phyloP scores from a whole-genome alignment of 129 eudicot species.

The Helianthus tuberosus region DNA sequence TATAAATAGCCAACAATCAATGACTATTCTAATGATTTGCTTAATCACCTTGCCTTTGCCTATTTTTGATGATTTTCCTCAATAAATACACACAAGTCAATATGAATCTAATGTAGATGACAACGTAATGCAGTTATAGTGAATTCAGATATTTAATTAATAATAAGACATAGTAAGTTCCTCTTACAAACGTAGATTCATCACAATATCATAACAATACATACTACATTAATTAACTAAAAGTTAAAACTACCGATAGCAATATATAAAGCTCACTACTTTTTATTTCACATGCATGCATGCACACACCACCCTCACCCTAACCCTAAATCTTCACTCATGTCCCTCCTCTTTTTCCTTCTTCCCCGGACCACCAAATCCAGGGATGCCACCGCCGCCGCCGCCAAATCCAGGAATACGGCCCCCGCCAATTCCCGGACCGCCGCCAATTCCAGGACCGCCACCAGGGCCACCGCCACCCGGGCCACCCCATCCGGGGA shows the following conservation, averaged over 20 bases:
- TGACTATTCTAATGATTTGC: no score
- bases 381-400: background rate
- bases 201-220: background rate
- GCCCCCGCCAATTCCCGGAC: background rate
- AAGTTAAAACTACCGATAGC: no score
- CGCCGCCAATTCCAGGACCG: background rate
- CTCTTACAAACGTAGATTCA: background rate
- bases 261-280: background rate
- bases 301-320: background rate
- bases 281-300: slow-evolving; percentile 27
- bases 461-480: slow-evolving; percentile 11
- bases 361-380: background rate
- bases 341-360: slow-evolving; percentile 2
- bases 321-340: background rate
- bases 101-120: no score
- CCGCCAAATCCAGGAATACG: background rate
- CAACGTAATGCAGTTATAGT: no score
- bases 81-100: no score
- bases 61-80: no score
- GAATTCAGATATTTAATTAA: background rate
- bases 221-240: background rate
- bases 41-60: no score
- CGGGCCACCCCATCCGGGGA: slow-evolving; percentile 31
- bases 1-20: no score
- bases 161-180: background rate